A percentile compares a stretch with the other conserved stretches of the same genome.
phyloP scores from a whole-genome alignment of 208 protist species.

The Leishmania guyanensis region DNA sequence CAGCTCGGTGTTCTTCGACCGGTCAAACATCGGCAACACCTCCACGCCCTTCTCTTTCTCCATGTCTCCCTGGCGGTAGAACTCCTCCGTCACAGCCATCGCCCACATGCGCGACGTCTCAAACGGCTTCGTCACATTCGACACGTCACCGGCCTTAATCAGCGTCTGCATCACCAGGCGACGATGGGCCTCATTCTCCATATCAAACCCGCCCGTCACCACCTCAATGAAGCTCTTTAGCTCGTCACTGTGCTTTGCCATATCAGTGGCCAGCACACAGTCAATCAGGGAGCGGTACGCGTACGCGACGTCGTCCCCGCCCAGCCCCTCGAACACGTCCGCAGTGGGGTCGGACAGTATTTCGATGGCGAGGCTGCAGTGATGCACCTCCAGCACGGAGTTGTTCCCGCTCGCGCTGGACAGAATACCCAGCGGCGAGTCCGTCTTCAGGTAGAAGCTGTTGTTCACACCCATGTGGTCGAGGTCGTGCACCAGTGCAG shows the following conservation, averaged over 20 bases:
- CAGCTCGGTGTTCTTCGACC: conserved; percentile 83
- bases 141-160: conserved; percentile 85
- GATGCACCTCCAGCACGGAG: conserved; percentile 87
- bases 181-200: conserved; percentile 25
- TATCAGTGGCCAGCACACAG: conserved; percentile 86
- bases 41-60: conserved; percentile 87
- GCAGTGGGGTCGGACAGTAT: conserved; percentile 75
- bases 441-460: conserved; percentile 89
- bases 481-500: conserved; percentile 81
- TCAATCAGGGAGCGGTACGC: conserved; percentile 81
- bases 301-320: conserved; percentile 35
- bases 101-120: conserved; percentile 82
- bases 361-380: conserved; percentile 88
- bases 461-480: conserved; percentile 93
- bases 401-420: conserved; percentile 82
- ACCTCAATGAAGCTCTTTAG: conserved; percentile 40
- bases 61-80: conserved; percentile 89
- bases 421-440: conserved; percentile 84
- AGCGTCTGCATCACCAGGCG: conserved; percentile 48
- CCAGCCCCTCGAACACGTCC: conserved; percentile 76
- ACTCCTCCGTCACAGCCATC: conserved; percentile 88
- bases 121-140: conserved; percentile 89
- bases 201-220: conserved; percentile 31
- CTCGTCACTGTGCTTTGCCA: conserved; percentile 73
- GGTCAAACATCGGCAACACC: conserved; percentile 87